Evolutionary conservation across 2,329 filamentous ascomycete genomes (phyloP).

Genomic region (Mariannaea sp.): DNA sequence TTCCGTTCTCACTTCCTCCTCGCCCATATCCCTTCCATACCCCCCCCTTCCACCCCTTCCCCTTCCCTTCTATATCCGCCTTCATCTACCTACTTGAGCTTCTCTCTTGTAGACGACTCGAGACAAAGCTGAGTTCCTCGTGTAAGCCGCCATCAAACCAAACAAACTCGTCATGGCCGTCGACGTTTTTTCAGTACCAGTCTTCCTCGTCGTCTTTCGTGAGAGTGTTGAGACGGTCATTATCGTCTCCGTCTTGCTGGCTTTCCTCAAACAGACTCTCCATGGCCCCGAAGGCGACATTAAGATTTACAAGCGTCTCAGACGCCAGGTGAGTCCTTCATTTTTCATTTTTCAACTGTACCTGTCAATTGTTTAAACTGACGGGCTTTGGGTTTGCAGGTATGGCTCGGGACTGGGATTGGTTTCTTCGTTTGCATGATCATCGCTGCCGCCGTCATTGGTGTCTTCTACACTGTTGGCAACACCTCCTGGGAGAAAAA

Average conservation of each 20-base stretch:
- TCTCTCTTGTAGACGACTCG: neutral
- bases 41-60: too few species aligned
- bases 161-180: constrained; percentile 57
- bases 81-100: neutral
- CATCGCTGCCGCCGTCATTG: constrained; percentile 71
- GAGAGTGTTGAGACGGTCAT: constrained; percentile 84
- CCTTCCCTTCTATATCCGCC: too few species aligned
- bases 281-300: constrained; percentile 65
- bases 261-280: constrained; percentile 83
- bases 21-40: too few species aligned
- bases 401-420: constrained; percentile 67
- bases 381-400: constrained; percentile 24
- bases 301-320: constrained; percentile 67
- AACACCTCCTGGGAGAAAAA: constrained; percentile 68
- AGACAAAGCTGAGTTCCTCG: neutral
- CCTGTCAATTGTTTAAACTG: constrained; percentile 1
- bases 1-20: neutral
- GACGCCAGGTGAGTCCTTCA: constrained; percentile 60
- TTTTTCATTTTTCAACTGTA: neutral
- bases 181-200: constrained; percentile 75
- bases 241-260: constrained; percentile 83
- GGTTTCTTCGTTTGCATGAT: constrained; percentile 69
- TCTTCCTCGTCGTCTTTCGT: constrained; percentile 91
- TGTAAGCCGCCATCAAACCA: neutral
- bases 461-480: constrained; percentile 71